A percentile compares a stretch with the other conserved stretches of the same genome.
Evolutionary conservation across 1,284 basidiomycete genomes (phyloP).

Genomic region (Malassezia cuniculi): DNA sequence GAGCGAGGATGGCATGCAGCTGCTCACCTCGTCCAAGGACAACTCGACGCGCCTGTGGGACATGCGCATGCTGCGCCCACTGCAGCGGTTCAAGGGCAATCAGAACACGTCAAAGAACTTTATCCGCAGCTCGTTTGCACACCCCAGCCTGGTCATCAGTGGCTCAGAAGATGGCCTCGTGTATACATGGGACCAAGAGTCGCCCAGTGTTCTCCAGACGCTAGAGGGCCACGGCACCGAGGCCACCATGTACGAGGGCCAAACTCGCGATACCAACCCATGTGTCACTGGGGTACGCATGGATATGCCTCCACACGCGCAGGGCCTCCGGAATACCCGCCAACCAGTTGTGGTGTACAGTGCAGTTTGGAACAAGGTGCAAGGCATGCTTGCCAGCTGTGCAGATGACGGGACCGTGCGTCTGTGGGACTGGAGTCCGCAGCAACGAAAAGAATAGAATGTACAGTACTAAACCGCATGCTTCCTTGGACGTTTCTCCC

Average conservation of each 20-base stretch:
- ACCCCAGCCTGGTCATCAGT: conserved; percentile 46
- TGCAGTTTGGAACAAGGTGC: conserved; percentile 46
- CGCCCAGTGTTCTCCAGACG: conserved; percentile 38
- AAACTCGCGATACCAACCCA: neutral
- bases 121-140: conserved; percentile 47
- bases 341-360: conserved; percentile 45
- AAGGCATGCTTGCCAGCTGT: conserved; percentile 45
- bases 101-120: conserved; percentile 51
- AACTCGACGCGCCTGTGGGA: conserved; percentile 47
- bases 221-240: conserved; percentile 35
- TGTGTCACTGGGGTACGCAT: neutral
- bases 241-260: neutral
- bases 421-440: conserved; percentile 44
- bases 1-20: conserved; percentile 47
- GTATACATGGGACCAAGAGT: conserved; percentile 44
- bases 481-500: neutral
- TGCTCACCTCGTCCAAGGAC: conserved; percentile 49
- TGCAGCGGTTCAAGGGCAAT: conserved; percentile 49
- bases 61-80: conserved; percentile 32
- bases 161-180: conserved; percentile 47
- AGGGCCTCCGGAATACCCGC: neutral
- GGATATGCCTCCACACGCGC: neutral
- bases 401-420: conserved; percentile 48
- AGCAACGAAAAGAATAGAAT: conserved; percentile 1
- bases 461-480: neutral